These are phyloP conservation scores for Pythium sukuiense DNA, from an alignment of 352 stramenopile genomes.

Conservation along the genomic window DNA sequence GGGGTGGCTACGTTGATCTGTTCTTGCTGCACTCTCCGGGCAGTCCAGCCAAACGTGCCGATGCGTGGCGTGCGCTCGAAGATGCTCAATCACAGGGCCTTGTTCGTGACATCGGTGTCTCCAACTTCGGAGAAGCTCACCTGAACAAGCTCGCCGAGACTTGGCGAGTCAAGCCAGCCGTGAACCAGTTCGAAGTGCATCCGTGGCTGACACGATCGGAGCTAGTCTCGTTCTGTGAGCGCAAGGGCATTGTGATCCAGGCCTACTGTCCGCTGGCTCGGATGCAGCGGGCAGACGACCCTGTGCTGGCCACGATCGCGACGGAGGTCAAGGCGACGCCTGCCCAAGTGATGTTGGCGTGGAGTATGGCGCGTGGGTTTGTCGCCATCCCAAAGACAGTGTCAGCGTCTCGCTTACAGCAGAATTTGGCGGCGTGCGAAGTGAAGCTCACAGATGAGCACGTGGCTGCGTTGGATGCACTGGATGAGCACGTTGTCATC, in stretches of 20 bases:
- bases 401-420: constrained; percentile 23
- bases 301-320: constrained; percentile 28
- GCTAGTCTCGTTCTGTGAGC: constrained; percentile 55
- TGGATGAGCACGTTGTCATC: constrained; percentile 26
- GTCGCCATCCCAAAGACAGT: constrained; percentile 51
- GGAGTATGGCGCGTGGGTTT: constrained; percentile 32
- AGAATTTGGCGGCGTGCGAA: constrained; percentile 35
- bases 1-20: constrained; percentile 77
- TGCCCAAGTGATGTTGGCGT: constrained; percentile 42
- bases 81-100: constrained; percentile 48
- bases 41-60: constrained; percentile 35
- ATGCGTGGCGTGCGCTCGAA: constrained; percentile 49
- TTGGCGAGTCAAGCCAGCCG: constrained; percentile 50
- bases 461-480: constrained; percentile 27
- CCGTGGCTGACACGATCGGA: constrained; percentile 66
- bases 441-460: constrained; percentile 24
- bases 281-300: constrained; percentile 19
- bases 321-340: constrained; percentile 17
- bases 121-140: constrained; percentile 86
- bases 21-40: constrained; percentile 70
- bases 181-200: constrained; percentile 85
- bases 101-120: constrained; percentile 82
- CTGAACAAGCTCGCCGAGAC: constrained; percentile 72
- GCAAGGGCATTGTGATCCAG: constrained; percentile 42
- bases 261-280: constrained; percentile 60